Percentiles rank a stretch among this genome's conserved stretches.
Evolutionary conservation across 106 monocot species (phyloP).

Genomic region (Vanilla planifolia): DNA sequence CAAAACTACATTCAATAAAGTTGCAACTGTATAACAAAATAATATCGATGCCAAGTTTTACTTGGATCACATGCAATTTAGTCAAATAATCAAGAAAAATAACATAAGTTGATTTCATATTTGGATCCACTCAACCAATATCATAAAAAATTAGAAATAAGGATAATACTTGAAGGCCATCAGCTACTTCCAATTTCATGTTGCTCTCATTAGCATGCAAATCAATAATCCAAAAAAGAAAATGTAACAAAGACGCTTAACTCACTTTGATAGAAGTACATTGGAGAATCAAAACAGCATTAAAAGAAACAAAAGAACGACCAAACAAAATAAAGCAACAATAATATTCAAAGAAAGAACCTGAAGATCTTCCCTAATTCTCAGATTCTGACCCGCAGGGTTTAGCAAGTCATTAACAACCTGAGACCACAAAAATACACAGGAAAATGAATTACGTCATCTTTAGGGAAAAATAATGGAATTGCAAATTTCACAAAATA

Average conservation of each 20-base stretch:
- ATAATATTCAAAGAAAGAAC: conserved; percentile 22
- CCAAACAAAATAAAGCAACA: neutral
- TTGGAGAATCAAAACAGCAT: neutral
- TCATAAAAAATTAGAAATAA: too few relatives aligned
- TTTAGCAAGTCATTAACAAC: conserved; percentile 96
- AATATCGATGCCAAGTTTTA: too few relatives aligned
- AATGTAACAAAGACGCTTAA: neutral
- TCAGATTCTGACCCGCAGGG: conserved; percentile 90
- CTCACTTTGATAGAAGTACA: neutral
- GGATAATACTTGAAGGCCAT: neutral
- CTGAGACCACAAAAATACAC: conserved; percentile 22
- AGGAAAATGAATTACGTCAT: neutral
- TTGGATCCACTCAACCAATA: too few relatives aligned
- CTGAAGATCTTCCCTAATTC: conserved; percentile 95
- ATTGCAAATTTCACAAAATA: neutral
- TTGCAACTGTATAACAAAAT: too few relatives aligned
- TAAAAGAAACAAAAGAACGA: neutral
- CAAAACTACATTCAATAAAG: too few relatives aligned
- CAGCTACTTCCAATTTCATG: neutral
- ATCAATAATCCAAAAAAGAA: neutral
- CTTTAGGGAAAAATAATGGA: neutral
- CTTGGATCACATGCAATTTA: too few relatives aligned
- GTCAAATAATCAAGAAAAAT: too few relatives aligned
- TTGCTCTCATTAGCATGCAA: neutral
- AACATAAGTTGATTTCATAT: too few relatives aligned